Evolutionary conservation across 2,329 filamentous ascomycete genomes (phyloP).

Genomic region (Penicillium sp.): DNA sequence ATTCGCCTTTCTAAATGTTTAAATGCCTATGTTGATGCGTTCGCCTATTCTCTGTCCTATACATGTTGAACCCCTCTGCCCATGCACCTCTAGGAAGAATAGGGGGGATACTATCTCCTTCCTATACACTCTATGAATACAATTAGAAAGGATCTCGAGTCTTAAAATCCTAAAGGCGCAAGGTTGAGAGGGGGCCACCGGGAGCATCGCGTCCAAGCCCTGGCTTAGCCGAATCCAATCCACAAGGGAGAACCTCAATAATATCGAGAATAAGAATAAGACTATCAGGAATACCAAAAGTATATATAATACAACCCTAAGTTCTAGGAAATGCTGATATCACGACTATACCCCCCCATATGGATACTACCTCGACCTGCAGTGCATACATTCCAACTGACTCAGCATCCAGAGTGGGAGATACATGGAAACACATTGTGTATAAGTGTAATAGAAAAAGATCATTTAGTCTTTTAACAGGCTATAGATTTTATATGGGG

Average conservation of each 20-base stretch:
- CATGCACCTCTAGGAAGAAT: not conserved
- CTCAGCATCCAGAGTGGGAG: not conserved
- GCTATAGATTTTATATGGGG: not conserved
- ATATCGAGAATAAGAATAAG: not conserved
- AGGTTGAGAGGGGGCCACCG: not conserved
- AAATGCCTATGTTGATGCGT: not conserved
- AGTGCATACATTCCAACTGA: conserved; percentile 3
- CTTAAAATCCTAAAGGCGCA: not conserved
- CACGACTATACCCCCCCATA: not conserved
- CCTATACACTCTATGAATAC: not conserved
- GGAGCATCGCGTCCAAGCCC: conserved; percentile 7
- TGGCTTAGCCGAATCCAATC: conserved; percentile 6
- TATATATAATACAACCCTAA: not conserved
- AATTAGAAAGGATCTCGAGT: not conserved
- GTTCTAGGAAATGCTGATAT: not conserved
- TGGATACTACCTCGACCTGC: not conserved
- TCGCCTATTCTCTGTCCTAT: not conserved
- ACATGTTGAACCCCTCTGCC: not conserved
- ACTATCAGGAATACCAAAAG: not conserved
- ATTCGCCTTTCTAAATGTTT: not conserved
- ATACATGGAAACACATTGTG: not conserved
- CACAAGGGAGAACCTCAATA: not conserved
- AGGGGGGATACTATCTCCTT: not conserved
- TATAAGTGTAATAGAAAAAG: not conserved
- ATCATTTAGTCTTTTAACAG: not conserved